Evolutionary conservation across 345 rosid genomes (phyloP).

Genomic region (Melastoma malabathricum): DNA sequence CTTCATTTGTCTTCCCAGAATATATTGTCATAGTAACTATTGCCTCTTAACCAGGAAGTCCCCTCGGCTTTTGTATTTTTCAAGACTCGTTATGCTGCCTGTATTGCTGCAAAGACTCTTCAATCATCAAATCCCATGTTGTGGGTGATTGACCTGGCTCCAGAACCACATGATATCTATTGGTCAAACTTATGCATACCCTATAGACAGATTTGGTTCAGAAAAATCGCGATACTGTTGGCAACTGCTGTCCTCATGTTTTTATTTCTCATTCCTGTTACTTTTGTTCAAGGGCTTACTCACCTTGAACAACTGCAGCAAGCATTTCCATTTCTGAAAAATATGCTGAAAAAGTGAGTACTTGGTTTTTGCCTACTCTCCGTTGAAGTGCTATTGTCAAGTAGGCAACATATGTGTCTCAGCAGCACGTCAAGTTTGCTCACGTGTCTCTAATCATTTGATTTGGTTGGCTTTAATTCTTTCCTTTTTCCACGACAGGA

Average conservation of each 20-base stretch:
- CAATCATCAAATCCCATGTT: slow-evolving; percentile 84
- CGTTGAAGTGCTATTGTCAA: too few species aligned
- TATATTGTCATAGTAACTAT: not conserved
- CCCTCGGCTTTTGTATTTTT: slow-evolving; percentile 87
- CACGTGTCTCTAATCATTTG: too few species aligned
- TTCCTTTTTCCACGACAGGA: slow-evolving; percentile 6
- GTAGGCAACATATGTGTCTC: too few species aligned
- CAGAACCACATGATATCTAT: slow-evolving; percentile 81
- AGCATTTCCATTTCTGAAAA: slow-evolving; percentile 50
- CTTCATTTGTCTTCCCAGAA: too few species aligned
- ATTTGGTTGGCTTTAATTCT: too few species aligned
- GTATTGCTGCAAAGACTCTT: slow-evolving; percentile 62
- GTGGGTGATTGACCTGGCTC: slow-evolving; percentile 88
- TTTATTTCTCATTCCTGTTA: slow-evolving; percentile 62
- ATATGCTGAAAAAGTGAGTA: slow-evolving; percentile 47
- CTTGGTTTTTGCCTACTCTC: not conserved
- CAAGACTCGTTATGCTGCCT: slow-evolving; percentile 80
- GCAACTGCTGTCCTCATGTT: slow-evolving; percentile 62
- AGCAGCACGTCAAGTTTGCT: too few species aligned
- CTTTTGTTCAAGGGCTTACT: slow-evolving; percentile 70
- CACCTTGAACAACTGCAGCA: slow-evolving; percentile 44
- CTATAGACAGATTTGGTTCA: slow-evolving; percentile 75
- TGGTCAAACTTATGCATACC: slow-evolving; percentile 86
- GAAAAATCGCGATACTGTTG: slow-evolving; percentile 48
- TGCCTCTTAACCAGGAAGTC: slow-evolving; percentile 44